Percentiles rank a stretch among this genome's conserved stretches.
Evolutionary conservation across 1,139 yeast genomes (phyloP).

Genomic region (Yueomyces sp.): DNA sequence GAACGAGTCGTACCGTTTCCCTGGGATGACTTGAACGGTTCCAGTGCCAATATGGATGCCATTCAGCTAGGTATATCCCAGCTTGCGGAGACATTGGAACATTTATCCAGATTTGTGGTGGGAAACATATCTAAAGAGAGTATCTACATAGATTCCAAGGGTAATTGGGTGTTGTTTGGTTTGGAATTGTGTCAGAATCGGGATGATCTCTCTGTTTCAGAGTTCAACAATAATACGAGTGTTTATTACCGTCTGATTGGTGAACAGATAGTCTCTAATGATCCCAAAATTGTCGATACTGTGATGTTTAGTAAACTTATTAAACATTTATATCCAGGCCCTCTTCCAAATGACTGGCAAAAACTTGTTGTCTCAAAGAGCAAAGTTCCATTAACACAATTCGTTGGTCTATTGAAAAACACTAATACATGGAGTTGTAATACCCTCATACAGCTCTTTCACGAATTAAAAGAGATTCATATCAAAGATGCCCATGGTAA

Average conservation of each 20-base stretch:
- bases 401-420: slow-evolving; percentile 7
- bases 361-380: slow-evolving; percentile 5
- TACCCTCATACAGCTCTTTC: slow-evolving; percentile 12
- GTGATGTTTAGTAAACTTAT: slow-evolving; percentile 50
- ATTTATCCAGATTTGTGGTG: slow-evolving; percentile 52
- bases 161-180: slow-evolving; percentile 83
- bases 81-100: slow-evolving; percentile 43
- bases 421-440: slow-evolving; percentile 12
- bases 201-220: slow-evolving; percentile 35
- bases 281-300: slow-evolving; percentile 41
- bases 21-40: slow-evolving; percentile 8
- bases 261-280: slow-evolving; percentile 26
- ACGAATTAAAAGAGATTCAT: slow-evolving; percentile 19
- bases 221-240: slow-evolving; percentile 19
- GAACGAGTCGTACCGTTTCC: slow-evolving; percentile 62
- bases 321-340: slow-evolving; percentile 35
- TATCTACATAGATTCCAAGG: slow-evolving; percentile 50
- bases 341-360: slow-evolving; percentile 14
- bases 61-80: slow-evolving; percentile 49
- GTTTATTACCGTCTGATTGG: slow-evolving; percentile 31
- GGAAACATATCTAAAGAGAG: slow-evolving; percentile 49
- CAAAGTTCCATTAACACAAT: slow-evolving; percentile 7
- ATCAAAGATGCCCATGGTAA: slow-evolving; percentile 18
- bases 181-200: slow-evolving; percentile 56
- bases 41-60: slow-evolving; percentile 25